Evolutionary conservation across 495 filamentous ascomycete species (phyloP).

Genomic region (Cercophora samala): DNA sequence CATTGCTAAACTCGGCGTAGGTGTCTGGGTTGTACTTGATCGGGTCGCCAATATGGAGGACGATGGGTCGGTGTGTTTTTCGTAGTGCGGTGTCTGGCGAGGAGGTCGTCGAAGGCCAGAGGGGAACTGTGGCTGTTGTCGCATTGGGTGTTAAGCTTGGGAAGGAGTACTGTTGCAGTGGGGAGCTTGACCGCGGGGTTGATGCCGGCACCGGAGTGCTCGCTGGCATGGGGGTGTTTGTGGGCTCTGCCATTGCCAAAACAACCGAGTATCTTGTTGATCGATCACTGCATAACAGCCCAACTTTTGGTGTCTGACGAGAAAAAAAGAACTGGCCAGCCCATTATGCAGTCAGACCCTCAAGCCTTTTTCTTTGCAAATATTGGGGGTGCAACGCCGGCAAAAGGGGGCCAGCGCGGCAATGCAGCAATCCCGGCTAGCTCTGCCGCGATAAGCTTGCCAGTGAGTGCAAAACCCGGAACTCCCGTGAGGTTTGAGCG

Average conservation of each 20-base stretch:
- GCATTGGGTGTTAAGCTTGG: constrained; percentile 25
- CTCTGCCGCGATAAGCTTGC: neutral
- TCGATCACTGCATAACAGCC: neutral
- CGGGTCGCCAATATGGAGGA: constrained; percentile 69
- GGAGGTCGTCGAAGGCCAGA: constrained; percentile 7
- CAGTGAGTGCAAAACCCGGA: neutral
- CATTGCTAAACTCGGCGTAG: constrained; percentile 51
- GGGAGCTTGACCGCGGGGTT: constrained; percentile 44
- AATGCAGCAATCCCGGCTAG: constrained; percentile 4
- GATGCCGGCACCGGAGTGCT: constrained; percentile 43
- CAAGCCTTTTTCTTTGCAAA: neutral
- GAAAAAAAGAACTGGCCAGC: neutral
- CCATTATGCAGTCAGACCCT: neutral
- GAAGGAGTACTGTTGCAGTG: constrained; percentile 30
- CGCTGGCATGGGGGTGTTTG: constrained; percentile 46
- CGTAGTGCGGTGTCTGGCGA: neutral
- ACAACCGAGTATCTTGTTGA: neutral
- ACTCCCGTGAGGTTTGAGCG: neutral
- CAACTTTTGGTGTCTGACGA: neutral
- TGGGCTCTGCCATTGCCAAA: constrained; percentile 45
- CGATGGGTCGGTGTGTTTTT: constrained; percentile 31
- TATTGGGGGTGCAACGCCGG: neutral
- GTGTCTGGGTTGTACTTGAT: constrained; percentile 62
- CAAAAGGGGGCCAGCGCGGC: neutral
- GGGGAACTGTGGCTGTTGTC: constrained; percentile 21